phyloP scores from a whole-genome alignment of 2,329 filamentous ascomycete genomes.

The Epichloe sylvatica region DNA sequence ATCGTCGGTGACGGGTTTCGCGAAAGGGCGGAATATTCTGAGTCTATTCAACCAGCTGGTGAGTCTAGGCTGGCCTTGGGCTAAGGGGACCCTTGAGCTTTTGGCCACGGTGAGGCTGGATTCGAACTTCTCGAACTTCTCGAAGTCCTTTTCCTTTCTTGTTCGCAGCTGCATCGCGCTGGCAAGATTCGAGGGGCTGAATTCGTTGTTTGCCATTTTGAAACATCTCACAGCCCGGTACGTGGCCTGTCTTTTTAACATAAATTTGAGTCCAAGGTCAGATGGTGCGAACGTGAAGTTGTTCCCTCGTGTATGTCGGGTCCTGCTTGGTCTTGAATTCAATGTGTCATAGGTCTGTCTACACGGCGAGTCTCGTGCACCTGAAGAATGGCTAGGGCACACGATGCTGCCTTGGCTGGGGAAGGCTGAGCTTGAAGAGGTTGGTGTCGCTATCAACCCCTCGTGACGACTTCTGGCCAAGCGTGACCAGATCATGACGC shows the following conservation, averaged over 20 bases:
- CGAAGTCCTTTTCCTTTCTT: constrained; percentile 34
- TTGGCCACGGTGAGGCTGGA: constrained; percentile 28
- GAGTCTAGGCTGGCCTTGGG: constrained; percentile 11
- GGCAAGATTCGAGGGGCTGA: constrained; percentile 16
- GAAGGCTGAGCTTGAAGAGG: neutral
- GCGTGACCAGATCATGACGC: constrained; percentile 6
- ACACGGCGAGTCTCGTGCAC: constrained; percentile 3
- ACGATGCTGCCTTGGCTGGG: neutral
- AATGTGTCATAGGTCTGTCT: neutral
- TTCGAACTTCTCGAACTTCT: constrained; percentile 38
- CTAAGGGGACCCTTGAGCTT: constrained; percentile 11
- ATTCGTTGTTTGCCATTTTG: constrained; percentile 14
- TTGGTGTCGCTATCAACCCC: neutral
- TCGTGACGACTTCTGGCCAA: constrained; percentile 4
- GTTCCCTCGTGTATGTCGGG: neutral
- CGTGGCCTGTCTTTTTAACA: neutral
- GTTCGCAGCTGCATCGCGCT: constrained; percentile 36
- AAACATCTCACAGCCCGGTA: neutral
- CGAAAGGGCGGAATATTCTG: constrained; percentile 36
- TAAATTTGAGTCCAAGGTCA: neutral
- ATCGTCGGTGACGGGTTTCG: constrained; percentile 42
- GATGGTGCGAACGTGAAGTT: neutral
- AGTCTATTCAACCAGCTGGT: constrained; percentile 36
- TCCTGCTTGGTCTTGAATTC: neutral
- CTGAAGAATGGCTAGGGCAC: neutral